Base-by-base conservation (phyloP, 305 asterid species). In the Fraxinus floribunda region DNA sequence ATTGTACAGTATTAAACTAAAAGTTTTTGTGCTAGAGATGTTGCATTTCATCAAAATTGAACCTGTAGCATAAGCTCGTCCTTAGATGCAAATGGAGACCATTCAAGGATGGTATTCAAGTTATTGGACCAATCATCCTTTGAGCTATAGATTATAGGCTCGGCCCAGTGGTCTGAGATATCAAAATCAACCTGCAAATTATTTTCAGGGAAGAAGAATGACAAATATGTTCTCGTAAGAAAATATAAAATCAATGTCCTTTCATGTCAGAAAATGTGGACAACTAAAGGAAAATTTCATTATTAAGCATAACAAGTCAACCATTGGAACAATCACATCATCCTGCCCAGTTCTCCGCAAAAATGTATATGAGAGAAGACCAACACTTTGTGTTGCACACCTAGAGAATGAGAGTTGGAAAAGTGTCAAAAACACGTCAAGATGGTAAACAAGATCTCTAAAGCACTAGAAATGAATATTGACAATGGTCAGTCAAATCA, bases 251-350 rank as follows among this genome's bases (percentile, higher is more conserved):
- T 15, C 74, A 79, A 75, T 15, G 60, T 73, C 62, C 39, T 77
- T 79, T 79, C 41, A 52, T 29, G 80, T 84, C 75, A 76, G 71
- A 73, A 76, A 52, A 62, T 64, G 34, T 73, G 20, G 49, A 81
- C 35, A 66, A 68, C 79, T 46, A 70, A 80, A 71, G 34, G 44
- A 76, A 83, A 75, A 60, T 29, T 74, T 82, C 73, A 62, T 77
- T 15, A 49, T 3, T 44, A 78, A 81, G 79, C 77, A 77, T 75
- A 32, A 85, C 60, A 78, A 78, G 57, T 83, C 78, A 90, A 96
- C 99, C 99, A 96, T 94, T 38, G 97, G 99, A 88, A 96, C 98
- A 81, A 94, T 88, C 84, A 96, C 97, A 83, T 96, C 99, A 83
- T 94, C 97, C 84, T 91, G 95, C 70, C 92, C 87, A 10, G 99